These are phyloP conservation scores for Trichopus zeylanicus DNA, from an alignment of 116 monocot genomes.

Conservation along the genomic window DNA sequence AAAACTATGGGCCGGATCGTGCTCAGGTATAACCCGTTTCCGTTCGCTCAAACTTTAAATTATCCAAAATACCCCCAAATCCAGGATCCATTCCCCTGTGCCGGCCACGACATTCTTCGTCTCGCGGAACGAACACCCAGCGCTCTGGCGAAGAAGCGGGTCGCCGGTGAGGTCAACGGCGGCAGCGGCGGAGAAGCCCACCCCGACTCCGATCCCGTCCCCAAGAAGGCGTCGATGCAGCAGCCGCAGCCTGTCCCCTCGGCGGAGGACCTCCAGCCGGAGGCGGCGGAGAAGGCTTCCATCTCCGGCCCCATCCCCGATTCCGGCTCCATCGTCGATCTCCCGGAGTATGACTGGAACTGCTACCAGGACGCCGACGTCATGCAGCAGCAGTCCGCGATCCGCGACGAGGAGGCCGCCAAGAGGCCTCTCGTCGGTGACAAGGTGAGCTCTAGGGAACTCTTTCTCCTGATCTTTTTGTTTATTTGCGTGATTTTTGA, in stretches of 20 bases:
- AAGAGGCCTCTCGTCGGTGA: slow-evolving; percentile 48
- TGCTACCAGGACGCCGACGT: slow-evolving; percentile 35
- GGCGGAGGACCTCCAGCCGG: too few relatives aligned
- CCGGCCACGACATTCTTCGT: too few relatives aligned
- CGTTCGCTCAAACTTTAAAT: too few relatives aligned
- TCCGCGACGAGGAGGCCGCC: slow-evolving; percentile 34
- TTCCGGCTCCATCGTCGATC: not conserved
- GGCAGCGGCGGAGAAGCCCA: not conserved
- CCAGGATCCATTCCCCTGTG: too few relatives aligned
- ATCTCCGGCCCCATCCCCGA: not conserved
- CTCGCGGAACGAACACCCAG: too few relatives aligned
- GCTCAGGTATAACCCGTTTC: too few relatives aligned
- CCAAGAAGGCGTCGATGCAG: not conserved
- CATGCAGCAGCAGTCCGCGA: slow-evolving; percentile 29
- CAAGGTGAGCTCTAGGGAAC: slow-evolving; percentile 25
- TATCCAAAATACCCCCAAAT: too few relatives aligned
- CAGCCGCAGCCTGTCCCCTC: not conserved
- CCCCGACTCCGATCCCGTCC: not conserved
- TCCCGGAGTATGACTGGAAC: not conserved
- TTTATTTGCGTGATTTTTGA: not conserved
- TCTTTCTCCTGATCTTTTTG: not conserved
- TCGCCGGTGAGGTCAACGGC: not conserved
- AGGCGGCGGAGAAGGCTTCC: not conserved
- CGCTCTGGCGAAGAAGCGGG: slow-evolving; percentile 1
- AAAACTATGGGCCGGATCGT: too few relatives aligned